phyloP scores from a whole-genome alignment of 768 basidiomycete species.

The Psilocybe cubensis region DNA sequence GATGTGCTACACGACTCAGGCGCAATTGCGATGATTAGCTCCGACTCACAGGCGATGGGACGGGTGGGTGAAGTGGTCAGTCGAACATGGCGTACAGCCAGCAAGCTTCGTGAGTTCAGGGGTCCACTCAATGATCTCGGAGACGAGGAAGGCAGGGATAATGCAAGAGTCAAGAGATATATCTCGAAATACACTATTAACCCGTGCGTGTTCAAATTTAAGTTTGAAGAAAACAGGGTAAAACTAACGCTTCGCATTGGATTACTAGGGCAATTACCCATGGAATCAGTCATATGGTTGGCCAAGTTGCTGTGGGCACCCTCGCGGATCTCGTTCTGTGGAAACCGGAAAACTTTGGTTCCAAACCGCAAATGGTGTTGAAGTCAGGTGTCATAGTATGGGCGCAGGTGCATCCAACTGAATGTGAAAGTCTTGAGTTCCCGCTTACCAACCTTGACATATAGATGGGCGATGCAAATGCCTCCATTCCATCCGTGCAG shows the following conservation, averaged over 20 bases:
- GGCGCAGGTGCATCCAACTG: constrained; percentile 64
- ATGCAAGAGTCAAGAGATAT: constrained; percentile 92
- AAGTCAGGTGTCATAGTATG: constrained; percentile 94
- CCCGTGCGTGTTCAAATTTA: constrained; percentile 61
- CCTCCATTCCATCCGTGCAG: constrained; percentile 94
- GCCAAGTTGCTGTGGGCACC: constrained; percentile 78
- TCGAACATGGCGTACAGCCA: constrained; percentile 95
- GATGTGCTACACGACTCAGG: constrained; percentile 93
- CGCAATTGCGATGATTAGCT: constrained; percentile 96
- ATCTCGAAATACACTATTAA: constrained; percentile 97
- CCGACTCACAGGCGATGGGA: constrained; percentile 98
- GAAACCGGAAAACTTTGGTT: constrained; percentile 93
- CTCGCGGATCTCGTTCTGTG: constrained; percentile 96
- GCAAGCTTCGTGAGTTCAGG: constrained; percentile 83
- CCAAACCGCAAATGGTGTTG: constrained; percentile 91
- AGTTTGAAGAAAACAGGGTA: background rate
- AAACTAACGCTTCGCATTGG: constrained; percentile 6
- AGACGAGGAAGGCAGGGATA: constrained; percentile 75
- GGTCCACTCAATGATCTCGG: constrained; percentile 77
- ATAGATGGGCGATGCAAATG: constrained; percentile 97
- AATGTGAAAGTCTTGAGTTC: background rate
- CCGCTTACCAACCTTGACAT: constrained; percentile 1
- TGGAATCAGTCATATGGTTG: constrained; percentile 87
- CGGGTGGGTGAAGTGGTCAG: constrained; percentile 93
- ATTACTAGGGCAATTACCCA: constrained; percentile 83